Conservation (phyloP, 495 filamentous ascomycete genomes). For the Xylaria cubensis region DNA sequence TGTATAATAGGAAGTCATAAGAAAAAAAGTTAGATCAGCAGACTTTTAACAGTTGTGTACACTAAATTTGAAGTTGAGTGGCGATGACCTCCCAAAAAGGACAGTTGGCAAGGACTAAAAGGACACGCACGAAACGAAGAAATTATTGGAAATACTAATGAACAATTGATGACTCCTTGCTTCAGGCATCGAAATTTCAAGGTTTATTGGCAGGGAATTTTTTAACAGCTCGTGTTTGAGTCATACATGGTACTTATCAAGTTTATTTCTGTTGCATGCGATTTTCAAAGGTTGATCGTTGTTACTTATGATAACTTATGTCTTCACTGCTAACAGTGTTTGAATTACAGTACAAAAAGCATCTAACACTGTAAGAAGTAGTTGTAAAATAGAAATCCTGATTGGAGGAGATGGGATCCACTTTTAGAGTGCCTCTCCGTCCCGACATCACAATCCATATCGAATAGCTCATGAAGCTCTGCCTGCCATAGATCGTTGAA, state of each 20-base stretch:
- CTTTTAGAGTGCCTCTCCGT: conserved; percentile 30
- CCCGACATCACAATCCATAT: conserved; percentile 26
- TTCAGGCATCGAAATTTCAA: not conserved
- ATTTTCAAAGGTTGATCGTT: not conserved
- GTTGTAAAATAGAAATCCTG: conserved; percentile 23
- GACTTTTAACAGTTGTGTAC: not conserved
- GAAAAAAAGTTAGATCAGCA: not conserved
- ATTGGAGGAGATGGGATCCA: conserved; percentile 31
- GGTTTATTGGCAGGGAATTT: not conserved
- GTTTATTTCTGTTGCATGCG: not conserved
- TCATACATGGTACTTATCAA: not conserved
- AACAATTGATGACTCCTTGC: not conserved
- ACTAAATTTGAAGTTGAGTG: conserved; percentile 31
- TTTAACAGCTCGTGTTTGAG: not conserved
- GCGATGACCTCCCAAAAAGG: conserved; percentile 37
- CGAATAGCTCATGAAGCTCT: conserved; percentile 28
- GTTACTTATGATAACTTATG: conserved; percentile 2
- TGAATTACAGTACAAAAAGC: not conserved
- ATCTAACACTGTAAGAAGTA: conserved; percentile 24
- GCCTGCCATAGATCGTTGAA: conserved; percentile 28
- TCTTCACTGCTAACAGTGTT: not conserved
- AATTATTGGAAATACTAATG: conserved; percentile 16
- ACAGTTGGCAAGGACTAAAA: conserved; percentile 41
- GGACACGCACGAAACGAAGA: conserved; percentile 31
- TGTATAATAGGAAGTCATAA: not conserved